A percentile compares a stretch with the other conserved stretches of the same genome.
These are phyloP conservation scores for Ploettnerulaceae sp. DNA, from an alignment of 2,329 filamentous ascomycete species.

Conservation along the genomic window DNA sequence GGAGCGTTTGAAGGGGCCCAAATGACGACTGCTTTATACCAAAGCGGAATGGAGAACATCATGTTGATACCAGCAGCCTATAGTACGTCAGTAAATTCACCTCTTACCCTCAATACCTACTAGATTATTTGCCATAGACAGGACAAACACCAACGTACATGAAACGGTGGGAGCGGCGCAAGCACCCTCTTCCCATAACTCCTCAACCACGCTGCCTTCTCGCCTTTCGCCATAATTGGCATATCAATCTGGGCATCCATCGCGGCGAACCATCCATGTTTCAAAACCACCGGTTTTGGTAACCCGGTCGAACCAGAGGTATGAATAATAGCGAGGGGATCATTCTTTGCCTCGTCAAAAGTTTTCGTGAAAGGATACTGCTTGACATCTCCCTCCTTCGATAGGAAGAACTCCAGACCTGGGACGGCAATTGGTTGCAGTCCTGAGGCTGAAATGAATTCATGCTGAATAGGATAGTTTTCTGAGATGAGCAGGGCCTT, in stretches of 20 bases:
- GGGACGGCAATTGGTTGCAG: constrained; percentile 14
- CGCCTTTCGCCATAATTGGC: not conserved
- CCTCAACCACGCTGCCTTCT: not conserved
- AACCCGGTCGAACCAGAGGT: constrained; percentile 48
- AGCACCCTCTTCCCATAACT: not conserved
- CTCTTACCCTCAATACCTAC: not conserved
- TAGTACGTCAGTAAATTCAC: too few species aligned
- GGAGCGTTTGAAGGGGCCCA: not conserved
- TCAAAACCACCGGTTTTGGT: constrained; percentile 1
- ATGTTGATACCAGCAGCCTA: not conserved
- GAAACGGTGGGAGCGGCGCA: not conserved
- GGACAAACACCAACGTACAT: not conserved
- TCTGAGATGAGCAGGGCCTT: constrained; percentile 15
- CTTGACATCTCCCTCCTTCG: not conserved
- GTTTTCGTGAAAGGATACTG: constrained; percentile 34
- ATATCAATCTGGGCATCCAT: not conserved
- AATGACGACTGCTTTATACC: not conserved
- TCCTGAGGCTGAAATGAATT: constrained; percentile 1
- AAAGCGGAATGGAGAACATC: not conserved
- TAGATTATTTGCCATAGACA: not conserved
- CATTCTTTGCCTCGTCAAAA: constrained; percentile 35
- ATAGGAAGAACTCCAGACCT: constrained; percentile 29
- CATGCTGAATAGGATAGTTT: not conserved
- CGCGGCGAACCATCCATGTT: not conserved
- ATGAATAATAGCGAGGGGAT: constrained; percentile 35